Base-by-base conservation (phyloP, 1,139 yeast genomes). In the Hemisphaericaspora lyxosophila region DNA sequence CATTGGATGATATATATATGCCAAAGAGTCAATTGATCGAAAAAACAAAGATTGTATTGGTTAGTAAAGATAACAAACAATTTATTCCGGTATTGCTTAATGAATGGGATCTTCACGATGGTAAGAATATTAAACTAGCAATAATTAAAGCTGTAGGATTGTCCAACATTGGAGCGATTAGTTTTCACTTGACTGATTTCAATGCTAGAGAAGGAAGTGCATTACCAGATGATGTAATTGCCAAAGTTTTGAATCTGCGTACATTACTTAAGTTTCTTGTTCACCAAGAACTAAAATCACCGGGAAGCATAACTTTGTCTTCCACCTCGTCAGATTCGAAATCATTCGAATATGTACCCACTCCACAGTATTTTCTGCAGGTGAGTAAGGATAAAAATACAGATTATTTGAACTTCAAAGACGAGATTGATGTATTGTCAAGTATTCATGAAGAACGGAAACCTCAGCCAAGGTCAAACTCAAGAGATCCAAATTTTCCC, bases 161-260 rank as follows among this genome's bases (percentile, higher is more conserved):
- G 14, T 58, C 65, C 5, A 64, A 68, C 9, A 58, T 62, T 5
- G 76, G 75, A 0, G 31, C 35, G 3, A 60, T 78, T 23, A 60
- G 80, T 0, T 67, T 82, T 33, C 89, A 83, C 50, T 60, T 88
- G 45, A 85, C 95, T 0, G 95, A 88, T 33, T 80, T 82, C 54
- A 78, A 80, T 12, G 71, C 81, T 34, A 68, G 67, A 4, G 77
- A 78, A 32, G 96, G 96, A 4, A 76, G 69, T 4, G 70, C 81
- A 0, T 59, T 89, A 14, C 66, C 80, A 1, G 67, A 85, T 27
- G 70, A 71, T 24, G 54, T 62, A 2, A 50, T 82, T 2, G 49
- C 67, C 2, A 49, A 54, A 2, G 50, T 64, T 64, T 12, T 68
- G 67, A 34, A 50, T 55, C 15, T 59, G 58, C 39, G 62, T 63